Base-by-base conservation (phyloP, 2,329 filamentous ascomycete genomes). In the Massarina eburnea region DNA sequence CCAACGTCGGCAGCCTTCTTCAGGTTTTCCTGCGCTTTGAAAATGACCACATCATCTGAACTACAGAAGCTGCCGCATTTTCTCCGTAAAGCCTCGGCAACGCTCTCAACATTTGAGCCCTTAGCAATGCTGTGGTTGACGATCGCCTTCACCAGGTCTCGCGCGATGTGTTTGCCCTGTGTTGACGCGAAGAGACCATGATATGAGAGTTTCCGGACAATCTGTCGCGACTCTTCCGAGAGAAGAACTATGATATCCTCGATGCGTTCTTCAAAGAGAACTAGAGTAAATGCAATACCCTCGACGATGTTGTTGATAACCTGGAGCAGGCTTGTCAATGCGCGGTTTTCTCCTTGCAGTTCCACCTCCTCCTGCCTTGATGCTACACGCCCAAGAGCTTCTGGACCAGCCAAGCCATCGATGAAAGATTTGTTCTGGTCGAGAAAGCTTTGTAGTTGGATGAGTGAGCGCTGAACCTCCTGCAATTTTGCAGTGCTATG, bases 1-100 rank as follows among this genome's bases (percentile, higher is more conserved):
- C 84, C 83, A 38, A 88, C 83, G 67, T 96, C 91, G 2, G 85
- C 84, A 1, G 92, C 92, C 57, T 89, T 83, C 76, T 96, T 95
- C 42, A 97, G 76, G 61, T 92, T 88, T 70, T 99, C 94, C 67
- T 97, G 92, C 0, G 94, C 94, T 72, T 96, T 97, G 83, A 99
- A 99, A 57, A 96, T 92, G 54, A 97, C 85, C 1, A 97, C 94
- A 73, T 99, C 94, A 54, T 99, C 92, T 0, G 92, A 85, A 62
- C 91, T 96, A 70, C 94, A 99, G 79, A 99, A 99, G 71, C 88
- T 96, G 51, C 94, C 95, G 59, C 94, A 99, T 59, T 91, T 83
- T 58, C 94, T 81, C 37, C 94, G 83, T 39, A 99, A 75, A n/a
- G 91, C 90, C 70, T 99, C 94, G 0, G 94, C 92, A 19, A 99